A percentile compares a stretch with the other conserved stretches of the same genome.
phyloP scores from a whole-genome alignment of 805 yeast species.

The Grigorovia jiainica region DNA sequence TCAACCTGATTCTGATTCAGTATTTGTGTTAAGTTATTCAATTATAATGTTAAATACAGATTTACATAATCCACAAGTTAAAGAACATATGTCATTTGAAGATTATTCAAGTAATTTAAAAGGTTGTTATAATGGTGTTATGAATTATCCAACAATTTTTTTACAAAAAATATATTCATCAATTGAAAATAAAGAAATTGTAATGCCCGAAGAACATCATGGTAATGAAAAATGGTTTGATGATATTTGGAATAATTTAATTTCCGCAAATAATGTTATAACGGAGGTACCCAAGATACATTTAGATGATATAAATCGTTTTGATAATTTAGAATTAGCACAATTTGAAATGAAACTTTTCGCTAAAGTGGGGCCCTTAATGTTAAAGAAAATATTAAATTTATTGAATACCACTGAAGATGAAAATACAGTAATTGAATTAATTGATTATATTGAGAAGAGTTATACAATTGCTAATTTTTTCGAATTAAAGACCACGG shows the following conservation, averaged over 20 bases:
- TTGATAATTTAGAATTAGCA: slow-evolving; percentile 26
- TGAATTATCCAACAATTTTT: slow-evolving; percentile 80
- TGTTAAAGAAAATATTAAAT: slow-evolving; percentile 60
- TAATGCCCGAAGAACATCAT: slow-evolving; percentile 97
- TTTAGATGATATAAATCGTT: slow-evolving; percentile 11
- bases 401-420: slow-evolving; percentile 84
- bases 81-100: slow-evolving; percentile 80
- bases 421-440: slow-evolving; percentile 76
- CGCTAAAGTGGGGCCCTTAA: slow-evolving; percentile 46
- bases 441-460: slow-evolving; percentile 81
- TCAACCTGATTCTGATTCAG: slow-evolving; percentile 74
- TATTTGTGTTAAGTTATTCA: slow-evolving; percentile 82
- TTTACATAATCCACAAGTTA: slow-evolving; percentile 83
- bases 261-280: slow-evolving; percentile 33
- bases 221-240: slow-evolving; percentile 90
- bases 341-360: slow-evolving; percentile 69
- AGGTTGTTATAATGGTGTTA: slow-evolving; percentile 58
- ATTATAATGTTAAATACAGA: slow-evolving; percentile 93
- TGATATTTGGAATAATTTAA: slow-evolving; percentile 68
- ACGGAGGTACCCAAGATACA: slow-evolving; percentile 18
- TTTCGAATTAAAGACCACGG: slow-evolving; percentile 44
- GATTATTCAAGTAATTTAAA: slow-evolving; percentile 72
- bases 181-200: slow-evolving; percentile 77
- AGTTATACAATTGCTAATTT: slow-evolving; percentile 66
- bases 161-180: slow-evolving; percentile 70